phyloP scores from a whole-genome alignment of 129 eudicot species.

The sunflower (Helianthus annuus) region HanXRQr2.0-SUNRISE NC_035437.2:168215066-168215565 shows the following conservation, averaged over 20 bases:
- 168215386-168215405: conserved; percentile 65
- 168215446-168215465: conserved; percentile 3
- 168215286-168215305: conserved; percentile 4
- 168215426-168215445: conserved; percentile 60
- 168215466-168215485: conserved; percentile 4
- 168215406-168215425: conserved; percentile 96
- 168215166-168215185: background rate
- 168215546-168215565: no score
- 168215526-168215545: background rate
- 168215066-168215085: background rate
- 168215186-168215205: background rate
- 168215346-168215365: conserved; percentile 11
- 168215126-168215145: background rate
- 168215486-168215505: background rate
- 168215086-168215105: background rate
- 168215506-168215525: conserved; percentile 3
- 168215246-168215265: background rate
- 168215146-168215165: background rate
- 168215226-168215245: background rate
- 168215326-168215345: background rate
- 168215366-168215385: conserved; percentile 63
- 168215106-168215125: background rate
- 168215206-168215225: background rate
- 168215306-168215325: background rate
- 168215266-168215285: background rate